Conservation (phyloP, 1,284 basidiomycete species). For the Clitocybe nebularis region DNA sequence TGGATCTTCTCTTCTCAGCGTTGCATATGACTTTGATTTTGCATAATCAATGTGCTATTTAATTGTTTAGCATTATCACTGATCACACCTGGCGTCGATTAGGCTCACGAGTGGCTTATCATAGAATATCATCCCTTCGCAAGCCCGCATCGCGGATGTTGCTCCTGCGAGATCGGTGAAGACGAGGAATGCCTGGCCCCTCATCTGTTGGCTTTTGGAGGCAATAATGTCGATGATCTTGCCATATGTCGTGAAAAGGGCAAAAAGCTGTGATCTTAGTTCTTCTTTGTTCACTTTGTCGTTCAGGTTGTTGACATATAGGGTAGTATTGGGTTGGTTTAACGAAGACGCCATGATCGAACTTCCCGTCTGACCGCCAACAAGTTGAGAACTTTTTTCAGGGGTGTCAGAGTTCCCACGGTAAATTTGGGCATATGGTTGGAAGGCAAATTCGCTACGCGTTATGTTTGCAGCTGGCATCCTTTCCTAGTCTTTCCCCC, state of each 20-base stretch:
- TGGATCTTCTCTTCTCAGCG: slow-evolving; percentile 69
- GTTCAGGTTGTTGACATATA: slow-evolving; percentile 95
- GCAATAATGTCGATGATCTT: slow-evolving; percentile 93
- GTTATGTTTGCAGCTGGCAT: slow-evolving; percentile 9
- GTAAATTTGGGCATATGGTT: slow-evolving; percentile 7
- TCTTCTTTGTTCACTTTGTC: slow-evolving; percentile 94
- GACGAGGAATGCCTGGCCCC: slow-evolving; percentile 95
- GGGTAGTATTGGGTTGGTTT: slow-evolving; percentile 78
- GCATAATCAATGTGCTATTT: slow-evolving; percentile 83
- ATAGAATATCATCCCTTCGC: slow-evolving; percentile 91
- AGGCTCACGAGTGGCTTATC: slow-evolving; percentile 81
- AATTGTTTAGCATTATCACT: not conserved
- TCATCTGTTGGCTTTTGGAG: slow-evolving; percentile 83
- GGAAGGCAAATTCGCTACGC: not conserved
- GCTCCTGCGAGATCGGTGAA: slow-evolving; percentile 87
- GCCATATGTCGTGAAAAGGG: slow-evolving; percentile 92
- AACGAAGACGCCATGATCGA: slow-evolving; percentile 41
- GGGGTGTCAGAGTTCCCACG: slow-evolving; percentile 34
- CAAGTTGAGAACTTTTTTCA: slow-evolving; percentile 11
- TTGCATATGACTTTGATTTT: slow-evolving; percentile 81
- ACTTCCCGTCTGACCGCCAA: slow-evolving; percentile 4
- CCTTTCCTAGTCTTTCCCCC: slow-evolving; percentile 4
- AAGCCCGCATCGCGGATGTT: slow-evolving; percentile 86
- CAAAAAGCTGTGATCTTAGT: slow-evolving; percentile 78
- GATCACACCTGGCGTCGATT: slow-evolving; percentile 1